Percentiles rank a stretch among this genome's conserved stretches.
Conservation (phyloP, 176 grass and related monocot species). For the Phyllostachys edulis region DNA sequence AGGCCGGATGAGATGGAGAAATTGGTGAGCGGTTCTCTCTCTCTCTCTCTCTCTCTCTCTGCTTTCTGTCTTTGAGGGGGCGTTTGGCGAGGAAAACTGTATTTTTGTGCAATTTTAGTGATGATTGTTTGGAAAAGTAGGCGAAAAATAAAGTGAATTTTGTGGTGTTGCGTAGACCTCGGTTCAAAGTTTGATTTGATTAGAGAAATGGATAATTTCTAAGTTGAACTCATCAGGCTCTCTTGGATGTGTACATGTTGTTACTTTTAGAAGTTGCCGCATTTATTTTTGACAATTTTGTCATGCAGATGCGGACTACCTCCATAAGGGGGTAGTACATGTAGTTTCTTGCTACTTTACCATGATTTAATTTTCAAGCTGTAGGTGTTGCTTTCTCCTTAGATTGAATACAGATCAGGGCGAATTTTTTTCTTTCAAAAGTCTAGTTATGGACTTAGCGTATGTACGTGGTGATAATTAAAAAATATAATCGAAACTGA, state of each 20-base stretch:
- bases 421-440: not conserved
- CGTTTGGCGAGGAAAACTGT: not conserved
- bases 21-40: conserved; percentile 47
- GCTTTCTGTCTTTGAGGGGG: not conserved
- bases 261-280: not conserved
- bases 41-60: not conserved
- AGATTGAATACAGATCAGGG: not conserved
- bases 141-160: not conserved
- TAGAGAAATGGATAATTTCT: not conserved
- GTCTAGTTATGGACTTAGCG: not conserved
- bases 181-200: not conserved
- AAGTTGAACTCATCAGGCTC: not conserved
- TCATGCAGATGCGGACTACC: not conserved
- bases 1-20: conserved; percentile 91
- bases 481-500: not conserved
- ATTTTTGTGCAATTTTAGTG: not conserved
- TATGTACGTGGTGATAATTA: not conserved
- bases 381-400: not conserved
- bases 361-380: not conserved
- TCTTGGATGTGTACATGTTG: not conserved
- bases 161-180: not conserved
- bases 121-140: not conserved
- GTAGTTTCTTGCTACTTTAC: not conserved
- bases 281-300: not conserved
- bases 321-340: not conserved